Evolutionary conservation across 2,329 filamentous ascomycete species (phyloP), one percentile per base, ranked within the genome.

Genomic region (Pestalotiopsis sp.): DNA sequence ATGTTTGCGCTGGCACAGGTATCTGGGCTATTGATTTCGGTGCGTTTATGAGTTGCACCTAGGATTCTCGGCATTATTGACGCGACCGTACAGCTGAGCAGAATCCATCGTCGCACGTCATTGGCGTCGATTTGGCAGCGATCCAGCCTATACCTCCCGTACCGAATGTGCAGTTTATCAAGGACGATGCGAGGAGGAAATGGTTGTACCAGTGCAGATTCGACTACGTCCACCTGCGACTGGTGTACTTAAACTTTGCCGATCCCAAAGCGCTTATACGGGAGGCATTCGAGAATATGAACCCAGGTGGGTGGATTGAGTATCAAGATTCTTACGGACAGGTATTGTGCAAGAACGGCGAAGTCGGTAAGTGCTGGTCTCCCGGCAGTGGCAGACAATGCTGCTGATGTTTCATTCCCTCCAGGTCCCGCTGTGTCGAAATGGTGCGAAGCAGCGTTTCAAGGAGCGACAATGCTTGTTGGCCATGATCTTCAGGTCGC

Each of bases 21-120:
- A 62, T 62, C 2, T 62, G 60, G 60, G 60, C 60, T 6, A n/a
- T 40, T 20, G 60, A 62, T 26, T 62, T 40, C 20, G 60, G 60
- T 62, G 40, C 22, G 20, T 26, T 26, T 5, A 26, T 26, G 57
- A 9, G 7, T 14, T 11, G 14, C 20, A 4, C 20, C 14, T 4
- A 1, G 17, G 26, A 59, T 10, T 30, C 24, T 17, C 7, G 22
- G 5, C 24, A 4, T 14, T 26, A 62, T 11, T 44, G 30, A 44
- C 13, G 2, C 7, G 22, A 17, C 13, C 9, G 11, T 35, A 38
- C 24, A 62, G 7, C 20, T 48, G 35, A 62, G 38, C n/a, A 44
- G 20, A 20, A 62, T 3, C 60, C 60, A 4, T 26, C 35, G 3
- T n/a, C 60, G 10, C n/a, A 40, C 10, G 60, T 62, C 30, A 48